Evolutionary conservation across 176 grass and related monocot species (phyloP), one percentile per base, ranked within the genome.

Genomic region (Eleusine coracana): DNA sequence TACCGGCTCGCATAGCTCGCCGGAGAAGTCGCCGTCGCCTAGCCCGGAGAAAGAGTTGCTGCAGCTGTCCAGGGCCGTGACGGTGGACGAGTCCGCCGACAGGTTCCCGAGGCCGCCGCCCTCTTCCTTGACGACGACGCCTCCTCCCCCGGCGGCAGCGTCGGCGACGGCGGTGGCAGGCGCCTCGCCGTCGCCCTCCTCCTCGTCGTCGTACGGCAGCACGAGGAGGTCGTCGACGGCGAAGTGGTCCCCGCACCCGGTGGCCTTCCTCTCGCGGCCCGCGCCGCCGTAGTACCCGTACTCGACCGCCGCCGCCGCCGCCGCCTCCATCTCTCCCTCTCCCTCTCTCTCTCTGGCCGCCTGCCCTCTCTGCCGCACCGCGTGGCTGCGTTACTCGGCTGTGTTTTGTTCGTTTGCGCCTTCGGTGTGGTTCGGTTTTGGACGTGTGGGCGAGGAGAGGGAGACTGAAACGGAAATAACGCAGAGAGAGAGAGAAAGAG

Each of bases 1-100:
- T 92, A 99, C 97, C 91, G 91, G 91, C 74, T 99, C 97, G 71
- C 86, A 94, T 25, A 99, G 89, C 55, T 91, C 91, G 66, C 66
- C 80, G 13, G 93, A 85, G 84, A 95, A 88, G 83, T 85, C 79
- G 79, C 77, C 86, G 38, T 91, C 96, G 48, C 74, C 74, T 3
- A 90, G 56, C 45, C 87, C 81, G 46, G 92, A 98, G 82, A 93
- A 87, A 52, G 91, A 95, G 82, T 90, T 92, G 89, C 91, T 92
- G 82, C 91, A 92, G 91, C 93, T 94, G 72, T 92, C 91, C 10
- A 93, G 80, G 5, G 86, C 93, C 31, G 91, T 99, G 80, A 99
- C 85, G 60, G 89, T 99, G 12, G 97, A 99, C 13, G 93, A 94
- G 48, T 99, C 89, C 6, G 66, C 74, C 0, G 96, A 95, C 14